Base-by-base conservation (phyloP, 2,329 filamentous ascomycete genomes). In the Cadophora sp. region DNA sequence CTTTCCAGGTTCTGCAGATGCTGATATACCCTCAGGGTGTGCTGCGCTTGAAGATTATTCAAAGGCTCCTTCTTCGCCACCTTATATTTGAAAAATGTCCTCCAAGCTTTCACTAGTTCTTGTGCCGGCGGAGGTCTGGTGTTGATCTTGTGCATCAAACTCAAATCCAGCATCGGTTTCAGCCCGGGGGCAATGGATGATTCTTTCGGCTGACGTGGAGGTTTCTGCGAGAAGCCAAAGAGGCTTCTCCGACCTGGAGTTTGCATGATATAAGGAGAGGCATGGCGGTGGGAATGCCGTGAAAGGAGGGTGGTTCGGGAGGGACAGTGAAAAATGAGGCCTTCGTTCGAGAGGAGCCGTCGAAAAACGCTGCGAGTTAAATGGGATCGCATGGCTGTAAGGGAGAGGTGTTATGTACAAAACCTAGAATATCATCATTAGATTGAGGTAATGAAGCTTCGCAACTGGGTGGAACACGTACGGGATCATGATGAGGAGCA, bases 141-240 rank as follows among this genome's bases (percentile, higher is more conserved):
- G 61, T 86, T 84, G 65, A 91, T 85, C 61, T 85, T 83, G 71
- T 89, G 81, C 68, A 87, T 85, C 71, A 87, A 86, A 62, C 86
- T 82, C 77, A 93, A 85, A 66, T 91, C 85, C 73, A 91, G 85
- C 80, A 97, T 87, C 18, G 85, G 85, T 70, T 88, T 87, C 74
- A 94, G 86, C 62, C 93, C 94, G 0, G 87, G 91, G 74, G 89
- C 91, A 68, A 89, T 81, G 73, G 89, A 84, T 60, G 89, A 83
- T 24, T 87, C 83, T 76, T 88, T 89, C 51, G 89, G 79, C 65
- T 85, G 81, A 66, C 87, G 83, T 20, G 87, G 84, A 3, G 87
- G 80, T 73, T 88, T 87, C 69, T 83, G 77, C 72, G 91, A 85
- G 56, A 93, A 80, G 30, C 84, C 84, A 73, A 94, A 84, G 66